A percentile compares a stretch with the other conserved stretches of the same genome.
Conservation (phyloP, 768 basidiomycete genomes). For the Nidularia sp. region DNA sequence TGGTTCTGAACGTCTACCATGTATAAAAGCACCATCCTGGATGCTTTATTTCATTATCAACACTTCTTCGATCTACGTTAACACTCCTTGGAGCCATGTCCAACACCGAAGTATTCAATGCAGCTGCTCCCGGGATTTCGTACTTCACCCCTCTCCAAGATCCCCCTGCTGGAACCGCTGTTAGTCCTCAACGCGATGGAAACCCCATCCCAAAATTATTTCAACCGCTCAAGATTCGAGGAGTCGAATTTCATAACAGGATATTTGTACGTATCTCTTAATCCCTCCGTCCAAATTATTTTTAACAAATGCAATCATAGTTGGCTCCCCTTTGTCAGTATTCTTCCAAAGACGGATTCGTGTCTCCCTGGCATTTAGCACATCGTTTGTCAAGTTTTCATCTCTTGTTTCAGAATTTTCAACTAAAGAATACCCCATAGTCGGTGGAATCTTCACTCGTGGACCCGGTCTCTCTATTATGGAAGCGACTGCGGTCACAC, state of each 20-base stretch:
- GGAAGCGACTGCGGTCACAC: conserved; percentile 72
- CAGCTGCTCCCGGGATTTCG: conserved; percentile 29
- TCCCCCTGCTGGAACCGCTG: conserved; percentile 34
- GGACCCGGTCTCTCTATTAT: conserved; percentile 68
- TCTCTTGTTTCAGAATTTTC: neutral
- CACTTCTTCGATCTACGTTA: too few relatives aligned
- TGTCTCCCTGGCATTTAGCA: conserved; percentile 81
- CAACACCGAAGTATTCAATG: conserved; percentile 13
- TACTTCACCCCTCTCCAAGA: conserved; percentile 39
- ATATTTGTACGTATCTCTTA: conserved; percentile 25
- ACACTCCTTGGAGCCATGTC: too few relatives aligned
- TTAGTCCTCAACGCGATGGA: conserved; percentile 29
- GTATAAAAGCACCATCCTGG: too few relatives aligned
- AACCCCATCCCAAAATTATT: conserved; percentile 26
- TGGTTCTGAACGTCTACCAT: too few relatives aligned
- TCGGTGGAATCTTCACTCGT: conserved; percentile 52
- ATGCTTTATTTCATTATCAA: too few relatives aligned
- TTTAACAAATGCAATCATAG: neutral
- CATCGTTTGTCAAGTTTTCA: conserved; percentile 28
- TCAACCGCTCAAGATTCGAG: conserved; percentile 35
- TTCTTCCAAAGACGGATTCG: conserved; percentile 66
- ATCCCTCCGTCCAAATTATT: neutral
- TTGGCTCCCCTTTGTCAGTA: conserved; percentile 82
- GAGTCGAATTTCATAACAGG: conserved; percentile 31
- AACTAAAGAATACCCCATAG: neutral